Evolutionary conservation across 1,139 yeast genomes (phyloP).

Genomic region (Yamadazyma trypodendri): DNA sequence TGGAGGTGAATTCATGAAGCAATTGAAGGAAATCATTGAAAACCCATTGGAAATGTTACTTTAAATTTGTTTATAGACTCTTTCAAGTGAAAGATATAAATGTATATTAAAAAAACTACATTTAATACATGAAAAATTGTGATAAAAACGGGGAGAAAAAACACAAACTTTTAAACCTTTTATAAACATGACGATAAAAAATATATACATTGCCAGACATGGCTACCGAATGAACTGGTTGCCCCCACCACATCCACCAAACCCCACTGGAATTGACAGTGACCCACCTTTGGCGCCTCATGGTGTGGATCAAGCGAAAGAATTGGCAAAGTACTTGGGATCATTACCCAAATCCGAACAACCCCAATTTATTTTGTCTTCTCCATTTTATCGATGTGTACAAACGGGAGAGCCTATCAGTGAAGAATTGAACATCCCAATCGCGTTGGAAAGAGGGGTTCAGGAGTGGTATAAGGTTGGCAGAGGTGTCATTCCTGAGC

Average conservation of each 20-base stretch:
- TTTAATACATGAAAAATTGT: conserved; percentile 1
- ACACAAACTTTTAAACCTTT: not conserved
- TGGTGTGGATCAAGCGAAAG: conserved; percentile 77
- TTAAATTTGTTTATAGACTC: conserved; percentile 39
- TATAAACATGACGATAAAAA: conserved; percentile 38
- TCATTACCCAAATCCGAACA: conserved; percentile 40
- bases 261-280: conserved; percentile 79
- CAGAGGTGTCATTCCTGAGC: conserved; percentile 52
- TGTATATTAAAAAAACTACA: not conserved
- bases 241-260: conserved; percentile 70
- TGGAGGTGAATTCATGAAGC: conserved; percentile 96
- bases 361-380: conserved; percentile 65
- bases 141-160: not conserved
- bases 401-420: conserved; percentile 79
- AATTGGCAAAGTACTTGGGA: conserved; percentile 55
- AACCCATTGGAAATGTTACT: conserved; percentile 93
- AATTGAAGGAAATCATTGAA: conserved; percentile 86
- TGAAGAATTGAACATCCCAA: conserved; percentile 50
- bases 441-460: conserved; percentile 67
- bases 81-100: conserved; percentile 6
- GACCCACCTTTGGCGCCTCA: conserved; percentile 80
- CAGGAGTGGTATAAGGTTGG: conserved; percentile 69
- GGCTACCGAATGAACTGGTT: conserved; percentile 84
- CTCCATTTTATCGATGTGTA: conserved; percentile 89
- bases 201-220: conserved; percentile 60